A percentile compares a stretch with the other conserved stretches of the same genome.
These are phyloP conservation scores for Cryptococcus sp. DNA, from an alignment of 1,284 basidiomycete genomes.

Conservation along the genomic window DNA sequence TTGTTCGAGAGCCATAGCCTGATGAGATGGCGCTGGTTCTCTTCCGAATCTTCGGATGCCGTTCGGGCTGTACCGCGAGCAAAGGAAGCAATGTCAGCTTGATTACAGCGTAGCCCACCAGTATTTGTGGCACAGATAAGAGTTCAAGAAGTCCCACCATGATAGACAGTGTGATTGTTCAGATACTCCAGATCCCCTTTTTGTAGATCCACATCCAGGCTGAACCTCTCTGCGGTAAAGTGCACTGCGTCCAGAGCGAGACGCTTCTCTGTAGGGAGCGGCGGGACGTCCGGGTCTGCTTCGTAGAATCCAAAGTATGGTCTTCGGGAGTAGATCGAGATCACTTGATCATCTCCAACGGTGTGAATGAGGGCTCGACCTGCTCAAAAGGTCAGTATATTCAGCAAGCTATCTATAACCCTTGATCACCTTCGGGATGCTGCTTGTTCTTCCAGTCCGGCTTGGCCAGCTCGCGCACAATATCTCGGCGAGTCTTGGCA, in stretches of 20 bases:
- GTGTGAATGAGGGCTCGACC: conserved; percentile 20
- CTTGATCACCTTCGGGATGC: conserved; percentile 21
- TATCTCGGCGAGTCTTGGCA: conserved; percentile 21
- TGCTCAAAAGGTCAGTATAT: not conserved
- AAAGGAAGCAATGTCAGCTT: not conserved
- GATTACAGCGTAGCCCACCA: not conserved
- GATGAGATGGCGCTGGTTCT: conserved; percentile 24
- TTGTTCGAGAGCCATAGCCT: conserved; percentile 23
- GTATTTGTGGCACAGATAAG: not conserved
- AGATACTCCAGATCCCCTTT: conserved; percentile 36
- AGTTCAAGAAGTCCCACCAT: conserved; percentile 18
- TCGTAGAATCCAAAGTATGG: conserved; percentile 37
- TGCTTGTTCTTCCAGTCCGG: conserved; percentile 25
- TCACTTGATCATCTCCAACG: conserved; percentile 13
- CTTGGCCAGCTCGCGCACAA: conserved; percentile 28
- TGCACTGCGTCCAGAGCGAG: conserved; percentile 35
- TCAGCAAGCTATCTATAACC: not conserved
- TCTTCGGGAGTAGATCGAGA: conserved; percentile 29
- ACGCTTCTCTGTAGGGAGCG: conserved; percentile 26
- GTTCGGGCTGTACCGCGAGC: conserved; percentile 9
- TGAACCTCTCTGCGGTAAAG: conserved; percentile 30
- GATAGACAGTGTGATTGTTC: conserved; percentile 31
- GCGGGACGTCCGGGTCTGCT: conserved; percentile 23
- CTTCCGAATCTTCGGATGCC: conserved; percentile 21
- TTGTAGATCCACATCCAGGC: conserved; percentile 28